These are phyloP conservation scores for Gentiana macrophylla DNA, from an alignment of 257 asterid species.

Conservation along the genomic window DNA sequence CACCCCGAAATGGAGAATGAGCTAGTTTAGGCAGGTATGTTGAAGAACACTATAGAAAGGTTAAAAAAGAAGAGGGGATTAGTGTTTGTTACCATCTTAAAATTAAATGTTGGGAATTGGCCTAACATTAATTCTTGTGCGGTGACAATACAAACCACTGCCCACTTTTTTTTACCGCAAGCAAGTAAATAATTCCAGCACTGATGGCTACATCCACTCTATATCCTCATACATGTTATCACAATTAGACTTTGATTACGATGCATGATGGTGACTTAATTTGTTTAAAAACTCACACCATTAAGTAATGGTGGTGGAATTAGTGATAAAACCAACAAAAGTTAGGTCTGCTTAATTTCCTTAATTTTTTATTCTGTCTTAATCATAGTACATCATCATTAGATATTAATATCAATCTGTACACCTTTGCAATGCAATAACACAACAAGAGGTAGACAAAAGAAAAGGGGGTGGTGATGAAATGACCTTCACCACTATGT, in stretches of 20 bases:
- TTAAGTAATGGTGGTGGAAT: not conserved
- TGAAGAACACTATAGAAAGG: not conserved
- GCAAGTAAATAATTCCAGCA: not conserved
- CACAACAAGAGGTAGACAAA: too few species aligned
- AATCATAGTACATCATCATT: too few species aligned
- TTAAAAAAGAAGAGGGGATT: too few species aligned
- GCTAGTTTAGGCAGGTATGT: not conserved
- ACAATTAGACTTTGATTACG: too few species aligned
- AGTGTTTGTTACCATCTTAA: too few species aligned
- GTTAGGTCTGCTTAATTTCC: not conserved
- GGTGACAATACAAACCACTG: not conserved
- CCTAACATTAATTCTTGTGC: too few species aligned
- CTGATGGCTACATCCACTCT: constrained; percentile 8
- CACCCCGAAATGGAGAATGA: not conserved
- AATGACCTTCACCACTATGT: too few species aligned
- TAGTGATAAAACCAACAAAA: not conserved
- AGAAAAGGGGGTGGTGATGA: too few species aligned
- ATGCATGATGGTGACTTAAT: not conserved
- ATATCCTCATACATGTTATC: too few species aligned
- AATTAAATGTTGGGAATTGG: too few species aligned
- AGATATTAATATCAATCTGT: too few species aligned
- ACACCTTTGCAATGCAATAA: too few species aligned
- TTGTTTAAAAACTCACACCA: constrained; percentile 5
- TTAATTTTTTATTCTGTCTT: not conserved
- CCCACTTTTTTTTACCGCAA: not conserved